Evolutionary conservation across 148 eudicot species (phyloP).

Genomic region (Oxyria digyna): DNA sequence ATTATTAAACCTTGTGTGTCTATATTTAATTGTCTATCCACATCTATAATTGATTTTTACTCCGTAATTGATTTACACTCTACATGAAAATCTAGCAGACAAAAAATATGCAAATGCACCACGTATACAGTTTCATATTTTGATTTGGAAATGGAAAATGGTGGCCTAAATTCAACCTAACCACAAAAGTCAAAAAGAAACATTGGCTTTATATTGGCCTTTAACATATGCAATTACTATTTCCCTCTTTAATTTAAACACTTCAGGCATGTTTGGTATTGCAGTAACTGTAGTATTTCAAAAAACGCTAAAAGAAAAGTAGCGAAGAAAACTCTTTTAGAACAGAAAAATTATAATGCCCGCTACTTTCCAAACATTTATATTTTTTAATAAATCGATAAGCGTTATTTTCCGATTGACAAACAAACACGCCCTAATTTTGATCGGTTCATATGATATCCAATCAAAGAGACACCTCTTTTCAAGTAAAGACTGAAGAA

Average conservation of each 20-base stretch:
- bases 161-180: background rate
- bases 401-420: too few species aligned
- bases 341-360: too few species aligned
- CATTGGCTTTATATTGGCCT: background rate
- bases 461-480: background rate
- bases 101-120: background rate
- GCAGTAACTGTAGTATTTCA: too few species aligned
- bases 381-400: too few species aligned
- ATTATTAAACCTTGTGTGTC: background rate
- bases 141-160: background rate
- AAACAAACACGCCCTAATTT: too few species aligned
- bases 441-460: background rate
- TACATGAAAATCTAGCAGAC: background rate
- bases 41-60: background rate
- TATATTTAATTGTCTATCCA: background rate
- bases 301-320: too few species aligned
- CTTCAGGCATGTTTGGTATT: background rate
- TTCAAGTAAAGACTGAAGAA: background rate
- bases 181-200: background rate
- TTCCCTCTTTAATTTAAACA: background rate
- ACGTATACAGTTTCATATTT: background rate
- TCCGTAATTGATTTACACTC: background rate
- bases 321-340: too few species aligned
- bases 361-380: too few species aligned
- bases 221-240: background rate